Percentiles rank a stretch among this genome's conserved stretches.
Evolutionary conservation across 176 grass and related monocot species (phyloP).

Genomic region (Juncus inflexus): DNA sequence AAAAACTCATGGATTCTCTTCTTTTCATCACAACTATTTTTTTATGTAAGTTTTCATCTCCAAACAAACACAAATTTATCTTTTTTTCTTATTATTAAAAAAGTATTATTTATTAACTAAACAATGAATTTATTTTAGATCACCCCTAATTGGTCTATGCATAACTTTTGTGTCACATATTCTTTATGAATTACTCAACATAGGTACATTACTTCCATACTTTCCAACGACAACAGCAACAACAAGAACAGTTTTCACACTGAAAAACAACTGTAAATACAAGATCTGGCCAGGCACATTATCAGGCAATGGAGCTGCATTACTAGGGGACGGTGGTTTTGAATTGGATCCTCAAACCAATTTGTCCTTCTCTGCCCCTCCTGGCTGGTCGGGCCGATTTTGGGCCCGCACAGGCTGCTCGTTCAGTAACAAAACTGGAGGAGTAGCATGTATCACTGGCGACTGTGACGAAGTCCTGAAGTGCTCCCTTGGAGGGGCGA

Average conservation of each 20-base stretch:
- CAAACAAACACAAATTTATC: neutral
- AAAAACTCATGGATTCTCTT: slow-evolving; percentile 10
- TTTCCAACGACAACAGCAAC: neutral
- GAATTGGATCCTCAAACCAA: slow-evolving; percentile 43
- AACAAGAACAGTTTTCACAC: slow-evolving; percentile 52
- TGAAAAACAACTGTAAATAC: slow-evolving; percentile 65
- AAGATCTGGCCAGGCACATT: slow-evolving; percentile 67
- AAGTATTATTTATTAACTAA: too few relatives aligned
- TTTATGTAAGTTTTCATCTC: slow-evolving; percentile 9
- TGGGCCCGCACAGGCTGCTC: slow-evolving; percentile 66
- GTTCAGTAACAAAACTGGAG: slow-evolving; percentile 1
- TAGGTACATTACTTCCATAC: neutral
- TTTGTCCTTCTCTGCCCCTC: slow-evolving; percentile 45
- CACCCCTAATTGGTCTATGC: neutral
- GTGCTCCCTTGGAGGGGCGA: slow-evolving; percentile 46
- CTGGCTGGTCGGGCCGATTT: slow-evolving; percentile 64
- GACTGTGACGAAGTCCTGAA: slow-evolving; percentile 54
- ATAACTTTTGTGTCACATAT: neutral
- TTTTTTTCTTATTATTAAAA: neutral
- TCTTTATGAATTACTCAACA: slow-evolving; percentile 5
- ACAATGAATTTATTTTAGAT: too few relatives aligned
- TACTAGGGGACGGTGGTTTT: slow-evolving; percentile 63
- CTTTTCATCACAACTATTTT: slow-evolving; percentile 9
- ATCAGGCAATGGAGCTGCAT: slow-evolving; percentile 51
- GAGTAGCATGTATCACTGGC: slow-evolving; percentile 46